Evolutionary conservation across 2,329 filamentous ascomycete species (phyloP).

Genomic region (Graphilbum fragrans): DNA sequence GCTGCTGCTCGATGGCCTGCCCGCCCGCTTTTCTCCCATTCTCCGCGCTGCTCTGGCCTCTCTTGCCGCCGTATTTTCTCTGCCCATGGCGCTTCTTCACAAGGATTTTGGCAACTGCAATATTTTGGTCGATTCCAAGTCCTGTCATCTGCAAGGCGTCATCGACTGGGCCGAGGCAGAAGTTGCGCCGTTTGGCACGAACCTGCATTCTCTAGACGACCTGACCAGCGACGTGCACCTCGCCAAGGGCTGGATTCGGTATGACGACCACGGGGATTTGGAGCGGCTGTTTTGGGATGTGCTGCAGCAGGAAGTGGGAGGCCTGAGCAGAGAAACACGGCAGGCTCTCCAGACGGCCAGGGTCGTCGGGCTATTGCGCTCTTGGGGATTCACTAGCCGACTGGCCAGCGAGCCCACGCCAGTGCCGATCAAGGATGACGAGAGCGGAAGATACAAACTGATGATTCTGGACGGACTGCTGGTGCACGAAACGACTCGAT

Average conservation of each 20-base stretch:
- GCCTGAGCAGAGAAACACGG: not conserved
- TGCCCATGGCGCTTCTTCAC: conserved; percentile 1
- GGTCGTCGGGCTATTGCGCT: not conserved
- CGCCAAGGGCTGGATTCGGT: not conserved
- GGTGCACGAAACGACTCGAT: not conserved
- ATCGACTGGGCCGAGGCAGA: conserved; percentile 4
- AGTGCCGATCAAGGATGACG: not conserved
- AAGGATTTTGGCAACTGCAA: conserved; percentile 2
- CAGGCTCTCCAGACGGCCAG: not conserved
- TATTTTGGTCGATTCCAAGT: not conserved
- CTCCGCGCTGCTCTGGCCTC: not conserved
- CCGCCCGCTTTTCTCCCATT: not conserved
- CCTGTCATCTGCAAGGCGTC: not conserved
- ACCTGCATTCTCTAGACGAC: conserved; percentile 1
- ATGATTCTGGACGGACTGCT: not conserved
- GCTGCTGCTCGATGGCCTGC: not conserved
- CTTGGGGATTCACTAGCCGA: not conserved
- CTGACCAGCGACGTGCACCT: not conserved
- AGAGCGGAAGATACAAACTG: not conserved
- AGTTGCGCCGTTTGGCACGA: conserved; percentile 1
- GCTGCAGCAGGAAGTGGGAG: not conserved
- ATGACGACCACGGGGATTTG: not conserved
- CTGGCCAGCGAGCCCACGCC: not conserved
- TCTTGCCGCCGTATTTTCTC: not conserved
- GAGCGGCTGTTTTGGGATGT: not conserved